Evolutionary conservation across 306 rosid species (phyloP).

Genomic region (Dalbergia cochinchinensis): DNA sequence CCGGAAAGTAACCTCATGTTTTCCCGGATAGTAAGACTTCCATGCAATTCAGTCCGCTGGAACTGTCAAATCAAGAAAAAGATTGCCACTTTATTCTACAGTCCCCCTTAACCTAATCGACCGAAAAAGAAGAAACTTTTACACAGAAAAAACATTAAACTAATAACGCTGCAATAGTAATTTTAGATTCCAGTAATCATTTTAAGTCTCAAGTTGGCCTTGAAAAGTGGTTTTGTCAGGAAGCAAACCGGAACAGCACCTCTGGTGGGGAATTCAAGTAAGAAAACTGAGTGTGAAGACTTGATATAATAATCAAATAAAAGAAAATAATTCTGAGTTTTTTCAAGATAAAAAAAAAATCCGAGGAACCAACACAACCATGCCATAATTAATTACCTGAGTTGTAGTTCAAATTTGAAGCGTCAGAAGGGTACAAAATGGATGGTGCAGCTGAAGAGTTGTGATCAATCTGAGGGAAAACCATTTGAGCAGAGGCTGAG

Average conservation of each 20-base stretch:
- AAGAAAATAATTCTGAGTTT: not conserved
- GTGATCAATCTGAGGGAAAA: slow-evolving; percentile 66
- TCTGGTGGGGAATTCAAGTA: not conserved
- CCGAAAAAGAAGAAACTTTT: slow-evolving; percentile 32
- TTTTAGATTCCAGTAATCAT: not conserved
- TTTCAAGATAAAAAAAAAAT: not conserved
- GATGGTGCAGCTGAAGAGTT: slow-evolving; percentile 52
- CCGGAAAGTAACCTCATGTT: slow-evolving; percentile 58
- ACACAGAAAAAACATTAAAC: not conserved
- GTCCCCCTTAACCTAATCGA: slow-evolving; percentile 42
- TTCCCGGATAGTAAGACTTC: slow-evolving; percentile 63
- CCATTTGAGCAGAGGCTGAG: slow-evolving; percentile 59
- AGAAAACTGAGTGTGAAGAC: not conserved
- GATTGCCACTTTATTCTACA: slow-evolving; percentile 46
- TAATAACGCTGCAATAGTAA: not conserved
- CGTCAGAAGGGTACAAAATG: slow-evolving; percentile 48
- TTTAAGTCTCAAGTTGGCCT: not conserved
- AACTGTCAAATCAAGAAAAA: slow-evolving; percentile 70
- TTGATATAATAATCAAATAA: not conserved
- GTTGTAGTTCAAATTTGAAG: slow-evolving; percentile 61
- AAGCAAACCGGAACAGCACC: not conserved
- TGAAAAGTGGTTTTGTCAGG: slow-evolving; percentile 15
- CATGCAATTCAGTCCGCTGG: slow-evolving; percentile 48
- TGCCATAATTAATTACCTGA: slow-evolving; percentile 62
- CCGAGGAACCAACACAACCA: slow-evolving; percentile 1